Base-by-base conservation (phyloP, 2,329 filamentous ascomycete genomes). In the Cercospora sojina region DNA sequence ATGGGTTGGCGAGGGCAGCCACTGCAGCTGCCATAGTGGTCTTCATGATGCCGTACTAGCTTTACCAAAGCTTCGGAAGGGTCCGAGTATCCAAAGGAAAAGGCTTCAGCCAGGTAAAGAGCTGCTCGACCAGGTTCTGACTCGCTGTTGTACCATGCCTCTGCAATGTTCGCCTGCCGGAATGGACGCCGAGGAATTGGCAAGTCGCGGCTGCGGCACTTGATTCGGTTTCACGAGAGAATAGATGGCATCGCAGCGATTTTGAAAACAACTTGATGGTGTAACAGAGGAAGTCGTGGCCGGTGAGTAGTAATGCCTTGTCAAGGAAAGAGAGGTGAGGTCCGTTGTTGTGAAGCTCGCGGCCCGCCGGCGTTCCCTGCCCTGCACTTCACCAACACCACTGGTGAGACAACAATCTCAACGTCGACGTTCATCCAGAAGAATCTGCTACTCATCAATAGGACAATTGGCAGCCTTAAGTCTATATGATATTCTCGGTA, bases 1-100 rank as follows among this genome's bases (percentile, higher is more conserved):
- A 75, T 13, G 77, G 53, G 55, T 71, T 70, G 56, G 75, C 71
- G 12, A 78, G 71, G 59, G 71, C 70, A 27, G 74, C 66, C 38
- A 77, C 70, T 61, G 72, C 70, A 31, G 70, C 70, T 20, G 68
- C 67, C 20, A 72, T 75, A 5, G 71, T 72, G 1, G 71, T 67
- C 18, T 69, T 62, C 74, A 76, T 76, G 13, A 10, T 47, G 31
- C 53, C 27, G 2, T 16, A 3, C n/a, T 57, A 10, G 16, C n/a
- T 57, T 2, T 13, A 13, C 2, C 5, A 12, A 8, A 57, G 53
- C 16, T 57, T 12, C n/a, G 16, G 27, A 12, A 38, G 8, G 7
- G 23, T 7, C 47, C 12, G 12, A 9, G 13, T 27, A 47, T 23
- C 25, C 53, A 32, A 12, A 57, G 53, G n/a, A 12, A 12, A 57